These are phyloP conservation scores for Cymbopogon flexuosus DNA, from an alignment of 202 grass and related monocot species.

Conservation along the genomic window DNA sequence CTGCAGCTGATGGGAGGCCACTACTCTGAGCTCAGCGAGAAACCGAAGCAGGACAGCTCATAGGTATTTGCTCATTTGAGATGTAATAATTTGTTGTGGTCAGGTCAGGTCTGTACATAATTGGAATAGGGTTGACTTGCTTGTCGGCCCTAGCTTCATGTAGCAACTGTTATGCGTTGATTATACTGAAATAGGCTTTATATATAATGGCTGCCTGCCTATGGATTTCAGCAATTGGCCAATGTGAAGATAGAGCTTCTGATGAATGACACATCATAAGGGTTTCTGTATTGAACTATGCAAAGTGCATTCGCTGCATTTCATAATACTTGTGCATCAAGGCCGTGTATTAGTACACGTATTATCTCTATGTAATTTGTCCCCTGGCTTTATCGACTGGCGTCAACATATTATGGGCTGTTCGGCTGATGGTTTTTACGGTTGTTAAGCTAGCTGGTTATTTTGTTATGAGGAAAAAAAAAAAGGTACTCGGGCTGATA, in stretches of 20 bases:
- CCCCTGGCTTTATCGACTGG: neutral
- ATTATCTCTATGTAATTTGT: too few relatives aligned
- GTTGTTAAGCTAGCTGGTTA: too few relatives aligned
- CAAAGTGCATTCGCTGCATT: neutral
- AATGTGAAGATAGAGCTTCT: neutral
- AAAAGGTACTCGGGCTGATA: too few relatives aligned
- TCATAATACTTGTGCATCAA: neutral
- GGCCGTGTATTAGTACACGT: too few relatives aligned
- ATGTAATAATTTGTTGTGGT: constrained; percentile 17
- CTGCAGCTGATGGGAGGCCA: constrained; percentile 86
- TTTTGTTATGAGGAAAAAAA: too few relatives aligned
- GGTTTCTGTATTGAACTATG: neutral
- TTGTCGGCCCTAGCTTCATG: neutral
- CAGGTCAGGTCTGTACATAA: constrained; percentile 36
- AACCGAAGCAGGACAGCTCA: constrained; percentile 59
- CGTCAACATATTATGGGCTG: too few relatives aligned
- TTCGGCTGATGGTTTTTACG: too few relatives aligned
- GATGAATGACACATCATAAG: neutral
- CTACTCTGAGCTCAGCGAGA: constrained; percentile 77
- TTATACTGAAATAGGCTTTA: constrained; percentile 5
- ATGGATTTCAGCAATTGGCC: neutral
- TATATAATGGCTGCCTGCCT: neutral
- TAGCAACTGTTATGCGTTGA: neutral
- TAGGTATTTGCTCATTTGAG: constrained; percentile 17
- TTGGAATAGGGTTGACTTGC: constrained; percentile 7